A percentile compares a stretch with the other conserved stretches of the same genome.
Conservation (phyloP, 306 rosid genomes). For the Astragalus glycyphyllos region DNA sequence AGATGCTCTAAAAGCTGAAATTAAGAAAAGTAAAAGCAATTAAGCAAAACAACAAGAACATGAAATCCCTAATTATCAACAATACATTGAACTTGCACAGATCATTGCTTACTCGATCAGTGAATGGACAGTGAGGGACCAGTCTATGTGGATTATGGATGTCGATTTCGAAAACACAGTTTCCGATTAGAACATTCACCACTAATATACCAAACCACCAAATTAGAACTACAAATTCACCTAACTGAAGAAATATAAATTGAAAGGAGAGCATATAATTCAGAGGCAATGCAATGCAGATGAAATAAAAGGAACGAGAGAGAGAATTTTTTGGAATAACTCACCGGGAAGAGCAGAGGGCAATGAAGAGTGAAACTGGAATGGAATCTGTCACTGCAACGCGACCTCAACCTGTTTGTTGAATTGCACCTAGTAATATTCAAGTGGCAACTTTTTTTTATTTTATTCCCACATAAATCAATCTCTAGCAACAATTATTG, state of each 20-base stretch:
- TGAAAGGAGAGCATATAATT: not conserved
- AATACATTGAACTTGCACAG: no score
- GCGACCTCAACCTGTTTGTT: not conserved
- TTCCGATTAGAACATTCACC: no score
- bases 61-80: no score
- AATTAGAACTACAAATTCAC: not conserved
- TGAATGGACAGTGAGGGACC: no score
- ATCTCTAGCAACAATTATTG: not conserved
- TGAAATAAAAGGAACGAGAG: not conserved
- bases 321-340: constrained; percentile 14
- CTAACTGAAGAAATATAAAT: not conserved
- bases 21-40: no score
- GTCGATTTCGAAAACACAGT: no score
- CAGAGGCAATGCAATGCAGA: not conserved
- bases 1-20: no score
- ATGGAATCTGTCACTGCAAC: not conserved
- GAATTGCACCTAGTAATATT: not conserved
- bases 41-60: no score
- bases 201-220: not conserved
- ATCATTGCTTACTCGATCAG: no score
- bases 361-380: not conserved
- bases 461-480: not conserved
- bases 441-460: not conserved
- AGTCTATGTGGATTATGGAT: no score
- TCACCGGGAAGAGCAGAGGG: not conserved